Percentiles rank a stretch among this genome's conserved stretches.
Conservation (phyloP, 2,329 filamentous ascomycete genomes). For the Sclerotinia spermophila region DNA sequence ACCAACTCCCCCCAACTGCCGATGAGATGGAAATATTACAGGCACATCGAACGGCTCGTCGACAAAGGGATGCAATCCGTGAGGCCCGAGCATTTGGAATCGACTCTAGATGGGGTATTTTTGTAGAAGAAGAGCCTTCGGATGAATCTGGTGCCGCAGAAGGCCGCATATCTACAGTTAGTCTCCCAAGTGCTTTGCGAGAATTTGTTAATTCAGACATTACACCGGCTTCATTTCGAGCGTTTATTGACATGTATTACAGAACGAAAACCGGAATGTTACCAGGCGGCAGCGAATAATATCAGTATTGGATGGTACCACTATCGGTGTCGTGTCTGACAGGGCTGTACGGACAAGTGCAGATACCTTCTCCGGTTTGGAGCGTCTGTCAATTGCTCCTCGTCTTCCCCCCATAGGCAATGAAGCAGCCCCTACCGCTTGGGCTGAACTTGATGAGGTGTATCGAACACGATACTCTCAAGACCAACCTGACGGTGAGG, state of each 20-base stretch:
- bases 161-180: constrained; percentile 27
- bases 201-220: constrained; percentile 36
- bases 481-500: constrained; percentile 33
- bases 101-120: constrained; percentile 22
- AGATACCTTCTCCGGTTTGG: constrained; percentile 31
- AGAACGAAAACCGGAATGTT: constrained; percentile 27
- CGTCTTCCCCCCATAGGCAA: constrained; percentile 31
- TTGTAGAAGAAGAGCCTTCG: constrained; percentile 23
- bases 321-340: constrained; percentile 23
- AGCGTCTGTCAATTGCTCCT: constrained; percentile 29
- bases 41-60: constrained; percentile 52
- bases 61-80: constrained; percentile 38
- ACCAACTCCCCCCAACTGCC: constrained; percentile 50
- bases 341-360: constrained; percentile 21
- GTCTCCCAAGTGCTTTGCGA: constrained; percentile 32
- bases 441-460: constrained; percentile 44
- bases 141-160: constrained; percentile 22
- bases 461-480: constrained; percentile 39
- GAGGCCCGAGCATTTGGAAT: constrained; percentile 27
- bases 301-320: constrained; percentile 30
- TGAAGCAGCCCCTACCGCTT: constrained; percentile 37
- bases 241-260: constrained; percentile 34
- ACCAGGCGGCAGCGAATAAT: constrained; percentile 25
- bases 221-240: constrained; percentile 33
- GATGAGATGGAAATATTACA: constrained; percentile 56